A percentile compares a stretch with the other conserved stretches of the same genome.
Conservation (phyloP, 1,139 yeast genomes). For the Nadsonia commutata region DNA sequence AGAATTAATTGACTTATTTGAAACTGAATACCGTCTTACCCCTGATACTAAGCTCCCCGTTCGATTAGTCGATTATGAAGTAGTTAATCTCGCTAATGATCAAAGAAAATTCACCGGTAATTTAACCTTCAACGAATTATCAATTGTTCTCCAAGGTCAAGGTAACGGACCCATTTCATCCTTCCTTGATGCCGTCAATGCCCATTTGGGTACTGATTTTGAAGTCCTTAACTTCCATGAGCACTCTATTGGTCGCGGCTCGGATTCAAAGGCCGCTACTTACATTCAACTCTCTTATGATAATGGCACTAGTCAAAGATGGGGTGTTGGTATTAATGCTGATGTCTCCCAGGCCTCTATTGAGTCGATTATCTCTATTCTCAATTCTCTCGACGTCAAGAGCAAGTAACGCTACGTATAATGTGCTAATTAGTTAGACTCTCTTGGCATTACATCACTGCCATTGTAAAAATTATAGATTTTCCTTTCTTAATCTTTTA, state of each 20-base stretch:
- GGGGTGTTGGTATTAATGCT: conserved; percentile 93
- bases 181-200: conserved; percentile 61
- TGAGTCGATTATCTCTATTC: conserved; percentile 61
- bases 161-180: conserved; percentile 98
- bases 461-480: too few relatives aligned
- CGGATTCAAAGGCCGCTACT: conserved; percentile 79
- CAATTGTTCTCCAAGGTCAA: conserved; percentile 40
- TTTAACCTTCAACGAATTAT: conserved; percentile 32
- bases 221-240: conserved; percentile 80
- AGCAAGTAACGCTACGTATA: too few relatives aligned
- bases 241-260: conserved; percentile 82
- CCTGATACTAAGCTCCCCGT: conserved; percentile 27
- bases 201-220: conserved; percentile 39
- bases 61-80: conserved; percentile 20
- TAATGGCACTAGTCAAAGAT: conserved; percentile 34
- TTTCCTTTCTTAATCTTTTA: too few relatives aligned
- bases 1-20: conserved; percentile 69
- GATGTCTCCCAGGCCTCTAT: conserved; percentile 88
- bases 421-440: conserved; percentile 6
- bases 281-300: conserved; percentile 51
- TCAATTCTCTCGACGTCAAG: too few relatives aligned
- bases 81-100: conserved; percentile 23
- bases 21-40: conserved; percentile 46
- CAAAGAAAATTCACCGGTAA: conserved; percentile 37
- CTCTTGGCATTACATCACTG: too few relatives aligned